Evolutionary conservation across 2,329 filamentous ascomycete species (phyloP).

Genomic region (Ascocoryne sarcoides): DNA sequence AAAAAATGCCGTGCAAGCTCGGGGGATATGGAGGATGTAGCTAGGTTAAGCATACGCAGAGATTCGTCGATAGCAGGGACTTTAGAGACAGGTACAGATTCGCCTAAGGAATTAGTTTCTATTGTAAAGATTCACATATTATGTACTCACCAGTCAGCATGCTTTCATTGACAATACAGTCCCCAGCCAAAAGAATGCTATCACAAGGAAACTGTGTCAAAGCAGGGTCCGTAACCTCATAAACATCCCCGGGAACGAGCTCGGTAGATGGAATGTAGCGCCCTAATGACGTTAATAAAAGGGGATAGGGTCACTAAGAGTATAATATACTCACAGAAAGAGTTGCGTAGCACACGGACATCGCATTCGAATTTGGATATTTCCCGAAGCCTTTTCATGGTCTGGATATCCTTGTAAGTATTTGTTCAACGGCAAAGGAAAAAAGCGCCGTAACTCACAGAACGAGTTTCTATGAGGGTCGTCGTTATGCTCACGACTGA

Average conservation of each 20-base stretch:
- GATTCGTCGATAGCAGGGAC: slow-evolving; percentile 73
- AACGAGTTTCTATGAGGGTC: slow-evolving; percentile 81
- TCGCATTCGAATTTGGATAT: slow-evolving; percentile 95
- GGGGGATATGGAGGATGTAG: slow-evolving; percentile 72
- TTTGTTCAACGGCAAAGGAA: slow-evolving; percentile 6
- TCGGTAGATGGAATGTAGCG: slow-evolving; percentile 78
- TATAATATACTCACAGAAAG: slow-evolving; percentile 79
- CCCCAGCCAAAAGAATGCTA: slow-evolving; percentile 80
- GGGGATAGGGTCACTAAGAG: neutral
- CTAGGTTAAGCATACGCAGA: slow-evolving; percentile 66
- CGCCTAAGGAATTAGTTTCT: slow-evolving; percentile 41
- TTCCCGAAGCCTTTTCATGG: slow-evolving; percentile 82
- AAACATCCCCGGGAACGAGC: slow-evolving; percentile 90
- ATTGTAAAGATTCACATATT: neutral
- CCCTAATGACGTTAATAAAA: slow-evolving; percentile 40
- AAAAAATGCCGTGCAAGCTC: slow-evolving; percentile 83
- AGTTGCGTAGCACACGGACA: slow-evolving; percentile 83
- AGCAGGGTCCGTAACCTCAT: slow-evolving; percentile 90
- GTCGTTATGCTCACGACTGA: slow-evolving; percentile 86
- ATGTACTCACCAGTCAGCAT: slow-evolving; percentile 67
- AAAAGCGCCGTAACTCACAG: slow-evolving; percentile 42
- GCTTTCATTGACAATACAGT: slow-evolving; percentile 98
- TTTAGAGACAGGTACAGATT: slow-evolving; percentile 96
- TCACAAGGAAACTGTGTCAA: slow-evolving; percentile 85
- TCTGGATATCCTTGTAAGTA: slow-evolving; percentile 36